Percentiles rank a stretch among this genome's conserved stretches.
Conservation (phyloP, 2,329 filamentous ascomycete genomes). For the Aciculosporium take region DNA sequence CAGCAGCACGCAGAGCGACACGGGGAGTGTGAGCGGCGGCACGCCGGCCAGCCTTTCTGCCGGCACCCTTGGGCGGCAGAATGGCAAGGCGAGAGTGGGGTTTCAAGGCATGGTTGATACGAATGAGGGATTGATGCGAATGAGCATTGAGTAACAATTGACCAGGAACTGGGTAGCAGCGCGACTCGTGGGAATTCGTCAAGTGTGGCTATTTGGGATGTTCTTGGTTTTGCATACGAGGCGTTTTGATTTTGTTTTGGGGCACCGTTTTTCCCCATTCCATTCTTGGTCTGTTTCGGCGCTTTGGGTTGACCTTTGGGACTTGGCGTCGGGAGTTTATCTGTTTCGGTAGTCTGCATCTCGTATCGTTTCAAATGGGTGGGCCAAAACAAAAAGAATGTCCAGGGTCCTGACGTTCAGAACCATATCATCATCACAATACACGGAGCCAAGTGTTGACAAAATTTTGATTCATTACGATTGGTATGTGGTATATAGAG, state of each 20-base stretch:
- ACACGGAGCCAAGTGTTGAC: too few relatives aligned
- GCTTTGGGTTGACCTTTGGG: background rate
- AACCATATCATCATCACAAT: too few relatives aligned
- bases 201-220: background rate
- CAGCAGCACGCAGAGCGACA: conserved; percentile 37
- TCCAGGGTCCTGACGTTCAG: too few relatives aligned
- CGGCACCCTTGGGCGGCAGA: conserved; percentile 27
- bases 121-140: conserved; percentile 89
- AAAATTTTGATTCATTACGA: too few relatives aligned
- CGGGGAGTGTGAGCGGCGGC: conserved; percentile 24
- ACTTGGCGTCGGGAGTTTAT: background rate
- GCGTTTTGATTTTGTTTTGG: background rate
- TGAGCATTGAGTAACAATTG: conserved; percentile 67
- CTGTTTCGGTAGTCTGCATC: background rate
- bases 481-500: background rate
- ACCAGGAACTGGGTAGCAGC: background rate
- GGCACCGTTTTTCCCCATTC: background rate
- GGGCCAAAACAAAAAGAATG: too few relatives aligned
- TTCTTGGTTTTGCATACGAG: background rate
- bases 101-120: conserved; percentile 91
- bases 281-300: background rate
- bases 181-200: background rate
- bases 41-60: conserved; percentile 20
- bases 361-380: background rate
- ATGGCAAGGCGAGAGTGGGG: conserved; percentile 51